Evolutionary conservation across 768 basidiomycete species (phyloP), one percentile per base, ranked within the genome.

Genomic region (Trametes maxima): DNA sequence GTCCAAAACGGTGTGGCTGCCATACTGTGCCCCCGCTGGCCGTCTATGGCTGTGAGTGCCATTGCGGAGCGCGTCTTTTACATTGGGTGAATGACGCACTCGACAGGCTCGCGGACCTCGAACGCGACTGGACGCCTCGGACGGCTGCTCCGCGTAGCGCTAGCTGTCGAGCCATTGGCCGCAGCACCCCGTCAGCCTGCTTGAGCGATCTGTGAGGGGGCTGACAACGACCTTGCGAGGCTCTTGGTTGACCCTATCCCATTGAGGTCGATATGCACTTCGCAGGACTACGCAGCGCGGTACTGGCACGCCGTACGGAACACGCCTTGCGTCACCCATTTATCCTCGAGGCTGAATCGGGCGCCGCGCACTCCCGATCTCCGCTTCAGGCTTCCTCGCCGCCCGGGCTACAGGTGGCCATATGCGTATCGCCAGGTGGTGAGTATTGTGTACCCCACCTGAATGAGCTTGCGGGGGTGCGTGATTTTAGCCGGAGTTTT

Each of bases 101-200:
- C 7, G 39, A 42, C 28, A 14, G 24, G 56, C 37, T 57, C 56
- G 56, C 56, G 56, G 56, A 57, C 56, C 46, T 57, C 24, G 17
- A 57, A 21, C n/a, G n/a, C 13, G 21, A 4, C 19, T 22, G 25
- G 19, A 36, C 35, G 45, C 45, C 24, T 46, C 45, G 45, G 45
- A 46, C 22, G 55, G 48, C 37, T 46, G 46, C 47, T 57, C 56
- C 56, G 56, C 56, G 56, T 57, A 57, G 56, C 56, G 19, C n/a
- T 19, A 12, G 10, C 5, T 5, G 14, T 13, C 40, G 40, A 13
- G 40, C 4, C 14, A 13, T 39, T 52, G 8, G 21, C 28, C 28
- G 28, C 28, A 33, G 28, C 28, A 8, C 8, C 28, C 8, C 28
- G 28, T 33, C 28, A 33, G 8, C 28, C 28, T 33, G 28, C 28